These are phyloP conservation scores for Colletotrichum liriopes DNA, from an alignment of 2,329 filamentous ascomycete genomes.

Conservation along the genomic window DNA sequence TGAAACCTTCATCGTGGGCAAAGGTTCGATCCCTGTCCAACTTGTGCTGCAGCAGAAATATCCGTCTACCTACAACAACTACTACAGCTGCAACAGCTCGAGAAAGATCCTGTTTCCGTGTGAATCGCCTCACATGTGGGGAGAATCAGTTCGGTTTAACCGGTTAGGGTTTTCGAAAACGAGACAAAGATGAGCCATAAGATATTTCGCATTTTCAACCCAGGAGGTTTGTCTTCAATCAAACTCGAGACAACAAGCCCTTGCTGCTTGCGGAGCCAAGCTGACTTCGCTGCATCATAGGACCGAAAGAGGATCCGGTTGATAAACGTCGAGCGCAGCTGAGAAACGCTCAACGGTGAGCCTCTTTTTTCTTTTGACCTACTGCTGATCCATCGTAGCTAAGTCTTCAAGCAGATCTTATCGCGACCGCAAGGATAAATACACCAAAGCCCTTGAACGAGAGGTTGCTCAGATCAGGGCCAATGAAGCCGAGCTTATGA, in stretches of 20 bases:
- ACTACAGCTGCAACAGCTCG: background rate
- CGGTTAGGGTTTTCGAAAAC: background rate
- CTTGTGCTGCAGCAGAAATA: background rate
- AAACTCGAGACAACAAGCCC: background rate
- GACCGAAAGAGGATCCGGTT: slow-evolving; percentile 46
- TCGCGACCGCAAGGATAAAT: slow-evolving; percentile 50
- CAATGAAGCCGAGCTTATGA: slow-evolving; percentile 45
- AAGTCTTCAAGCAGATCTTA: slow-evolving; percentile 45
- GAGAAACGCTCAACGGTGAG: slow-evolving; percentile 50
- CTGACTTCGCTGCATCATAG: slow-evolving; percentile 25
- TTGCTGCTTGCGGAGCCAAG: background rate
- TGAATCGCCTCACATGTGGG: background rate
- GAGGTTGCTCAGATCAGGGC: slow-evolving; percentile 45
- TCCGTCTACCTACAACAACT: background rate
- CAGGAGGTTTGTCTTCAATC: slow-evolving; percentile 45
- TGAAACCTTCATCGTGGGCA: background rate
- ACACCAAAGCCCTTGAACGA: slow-evolving; percentile 48
- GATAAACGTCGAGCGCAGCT: slow-evolving; percentile 49
- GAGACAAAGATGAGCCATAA: slow-evolving; percentile 7
- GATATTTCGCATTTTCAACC: slow-evolving; percentile 55
- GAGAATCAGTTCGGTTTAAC: background rate
- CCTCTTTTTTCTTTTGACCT: too few species aligned
- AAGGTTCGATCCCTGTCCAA: too few species aligned
- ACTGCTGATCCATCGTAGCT: background rate
- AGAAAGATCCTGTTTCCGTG: background rate